Percentiles rank a stretch among this genome's conserved stretches.
These are phyloP conservation scores for Ceratocystiopsis brevicomis DNA, from an alignment of 2,329 filamentous ascomycete species.

Conservation along the genomic window DNA sequence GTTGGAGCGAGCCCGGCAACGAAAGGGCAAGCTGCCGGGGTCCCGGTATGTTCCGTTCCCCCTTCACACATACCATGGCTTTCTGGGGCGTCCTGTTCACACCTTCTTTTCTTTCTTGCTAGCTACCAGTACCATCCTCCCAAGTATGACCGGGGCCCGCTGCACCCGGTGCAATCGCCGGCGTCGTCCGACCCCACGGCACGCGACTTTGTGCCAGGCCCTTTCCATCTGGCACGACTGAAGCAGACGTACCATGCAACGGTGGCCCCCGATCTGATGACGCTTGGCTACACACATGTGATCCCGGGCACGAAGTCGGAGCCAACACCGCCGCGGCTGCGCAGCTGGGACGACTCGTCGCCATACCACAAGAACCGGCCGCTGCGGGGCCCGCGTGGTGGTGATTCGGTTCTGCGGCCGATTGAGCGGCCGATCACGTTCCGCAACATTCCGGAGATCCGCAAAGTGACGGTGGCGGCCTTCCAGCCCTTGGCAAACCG, in stretches of 20 bases:
- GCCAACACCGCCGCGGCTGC: conserved; percentile 43
- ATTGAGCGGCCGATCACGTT: conserved; percentile 60
- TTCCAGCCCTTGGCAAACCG: conserved; percentile 50
- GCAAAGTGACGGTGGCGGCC: conserved; percentile 62
- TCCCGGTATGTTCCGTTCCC: conserved; percentile 21
- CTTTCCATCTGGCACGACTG: conserved; percentile 72
- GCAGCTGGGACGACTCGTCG: conserved; percentile 74
- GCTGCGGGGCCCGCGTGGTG: conserved; percentile 73
- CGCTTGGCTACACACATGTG: conserved; percentile 69
- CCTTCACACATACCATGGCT: background rate
- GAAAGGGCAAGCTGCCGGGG: conserved; percentile 24
- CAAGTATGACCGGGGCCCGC: conserved; percentile 82
- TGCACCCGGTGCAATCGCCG: conserved; percentile 87
- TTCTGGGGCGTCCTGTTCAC: background rate
- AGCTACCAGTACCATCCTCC: conserved; percentile 93
- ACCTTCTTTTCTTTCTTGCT: background rate
- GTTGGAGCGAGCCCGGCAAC: conserved; percentile 17
- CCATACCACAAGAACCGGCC: conserved; percentile 90
- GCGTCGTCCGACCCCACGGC: conserved; percentile 70
- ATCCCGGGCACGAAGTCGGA: conserved; percentile 52
- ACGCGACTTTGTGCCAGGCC: conserved; percentile 73
- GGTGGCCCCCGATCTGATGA: conserved; percentile 71
- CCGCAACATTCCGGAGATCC: conserved; percentile 67
- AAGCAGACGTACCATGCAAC: conserved; percentile 82
- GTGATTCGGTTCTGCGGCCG: conserved; percentile 50